These are phyloP conservation scores for Saitoella complicata DNA, from an alignment of 805 yeast species.

Conservation along the genomic window DNA sequence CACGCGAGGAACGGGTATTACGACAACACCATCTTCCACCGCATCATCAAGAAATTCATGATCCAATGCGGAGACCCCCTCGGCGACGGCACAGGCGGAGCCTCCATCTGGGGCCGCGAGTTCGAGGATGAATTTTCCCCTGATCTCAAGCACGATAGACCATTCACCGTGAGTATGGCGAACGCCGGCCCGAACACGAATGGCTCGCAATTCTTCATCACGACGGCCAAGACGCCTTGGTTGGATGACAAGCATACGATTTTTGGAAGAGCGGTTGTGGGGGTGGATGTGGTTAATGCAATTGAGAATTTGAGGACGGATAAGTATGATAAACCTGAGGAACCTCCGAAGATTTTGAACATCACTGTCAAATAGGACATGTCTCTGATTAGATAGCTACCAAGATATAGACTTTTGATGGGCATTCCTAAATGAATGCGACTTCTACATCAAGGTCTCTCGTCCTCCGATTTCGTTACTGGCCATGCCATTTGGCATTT, in stretches of 20 bases:
- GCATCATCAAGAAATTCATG: conserved; percentile 38
- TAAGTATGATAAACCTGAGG: conserved; percentile 29
- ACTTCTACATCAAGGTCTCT: conserved; percentile 49
- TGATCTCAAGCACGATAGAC: conserved; percentile 32
- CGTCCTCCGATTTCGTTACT: conserved; percentile 74
- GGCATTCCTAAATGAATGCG: no score
- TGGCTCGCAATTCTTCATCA: conserved; percentile 45
- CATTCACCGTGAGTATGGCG: conserved; percentile 45
- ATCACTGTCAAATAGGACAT: conserved; percentile 7
- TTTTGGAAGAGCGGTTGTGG: conserved; percentile 36
- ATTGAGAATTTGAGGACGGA: conserved; percentile 33
- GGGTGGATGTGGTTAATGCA: conserved; percentile 33
- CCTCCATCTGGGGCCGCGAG: conserved; percentile 21
- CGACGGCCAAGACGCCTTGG: conserved; percentile 33
- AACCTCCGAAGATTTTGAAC: conserved; percentile 19
- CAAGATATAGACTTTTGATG: no score
- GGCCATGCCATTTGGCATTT: conserved; percentile 73
- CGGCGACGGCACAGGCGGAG: conserved; percentile 28
- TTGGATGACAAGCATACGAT: conserved; percentile 44
- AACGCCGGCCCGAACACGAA: conserved; percentile 43
- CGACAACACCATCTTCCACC: conserved; percentile 23
- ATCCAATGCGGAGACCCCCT: conserved; percentile 45
- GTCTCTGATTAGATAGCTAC: no score
- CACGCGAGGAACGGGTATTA: conserved; percentile 26
- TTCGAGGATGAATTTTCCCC: conserved; percentile 36